Evolutionary conservation across 2,329 filamentous ascomycete species (phyloP), one percentile per base, ranked within the genome.

Genomic region (Xylariaceae sp.): DNA sequence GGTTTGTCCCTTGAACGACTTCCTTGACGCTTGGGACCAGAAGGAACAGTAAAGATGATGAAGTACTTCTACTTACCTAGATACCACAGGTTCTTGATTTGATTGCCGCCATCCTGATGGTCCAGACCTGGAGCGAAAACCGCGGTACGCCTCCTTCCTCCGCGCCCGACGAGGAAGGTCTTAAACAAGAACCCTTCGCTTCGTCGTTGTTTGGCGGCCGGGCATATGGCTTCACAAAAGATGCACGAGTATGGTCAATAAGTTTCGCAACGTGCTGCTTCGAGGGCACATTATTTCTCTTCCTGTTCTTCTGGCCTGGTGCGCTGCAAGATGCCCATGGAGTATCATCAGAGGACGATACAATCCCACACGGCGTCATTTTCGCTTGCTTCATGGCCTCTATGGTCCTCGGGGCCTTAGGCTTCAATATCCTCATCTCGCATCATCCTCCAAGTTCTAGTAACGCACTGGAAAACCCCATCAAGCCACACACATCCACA

Each of bases 311-410:
- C 47, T 69, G 66, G 66, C 64, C 64, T 4, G 58, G 58, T 33
- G 55, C 62, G 11, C 51, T 68, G 10, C 62, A 66, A 46, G 53
- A 58, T 6, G 65, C 66, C n/a, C 62, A 64, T 45, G 42, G 53
- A 14, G 39, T 35, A 35, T 48, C 52, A 11, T 38, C 32, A 11
- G 46, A 49, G 14, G 53, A 33, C 9, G 55, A 54, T 11, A 36
- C 32, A 1, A 58, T 58, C 31, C 62, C 69, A 0, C 78, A 81
- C 53, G 76, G 78, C 7, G 70, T 80, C 45, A 76, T 80, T 40
- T 82, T 82, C 52, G 74, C 76, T 39, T 73, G 72, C 38, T 80
- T 83, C 61, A 82, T 84, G 81, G 75, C 74, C 18, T 71, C 76
- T 6, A 80, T 81, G 64, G 80, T 81, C 64, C 71, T 80, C 6